Conservation (phyloP, 805 yeast genomes). For the Kodamaea nitidulidarum region DNA sequence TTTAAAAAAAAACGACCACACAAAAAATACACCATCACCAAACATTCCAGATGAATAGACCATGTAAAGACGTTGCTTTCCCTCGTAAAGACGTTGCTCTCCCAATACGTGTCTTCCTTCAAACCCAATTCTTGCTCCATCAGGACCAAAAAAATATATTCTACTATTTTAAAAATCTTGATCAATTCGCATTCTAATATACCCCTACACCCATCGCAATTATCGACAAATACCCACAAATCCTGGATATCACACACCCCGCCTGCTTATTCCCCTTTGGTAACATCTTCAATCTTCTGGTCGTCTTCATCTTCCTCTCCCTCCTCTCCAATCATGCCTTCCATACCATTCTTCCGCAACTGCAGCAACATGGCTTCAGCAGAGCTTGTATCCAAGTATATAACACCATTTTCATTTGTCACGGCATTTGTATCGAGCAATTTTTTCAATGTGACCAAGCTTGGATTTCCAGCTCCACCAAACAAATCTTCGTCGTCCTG, state of each 20-base stretch:
- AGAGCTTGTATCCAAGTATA: slow-evolving; percentile 59
- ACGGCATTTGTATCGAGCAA: slow-evolving; percentile 37
- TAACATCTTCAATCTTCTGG: slow-evolving; percentile 31
- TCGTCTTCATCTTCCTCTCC: slow-evolving; percentile 29
- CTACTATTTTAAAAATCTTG: too few species aligned
- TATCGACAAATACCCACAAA: too few species aligned
- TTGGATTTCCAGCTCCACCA: slow-evolving; percentile 12
- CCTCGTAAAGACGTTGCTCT: too few species aligned
- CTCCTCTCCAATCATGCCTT: slow-evolving; percentile 23
- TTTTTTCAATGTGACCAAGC: slow-evolving; percentile 10
- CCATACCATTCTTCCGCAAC: slow-evolving; percentile 26
- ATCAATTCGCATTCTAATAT: slow-evolving; percentile 5
- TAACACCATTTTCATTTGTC: slow-evolving; percentile 59
- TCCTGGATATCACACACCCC: too few species aligned
- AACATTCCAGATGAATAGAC: too few species aligned
- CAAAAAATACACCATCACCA: neutral
- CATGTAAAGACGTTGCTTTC: too few species aligned
- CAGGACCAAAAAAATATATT: too few species aligned
- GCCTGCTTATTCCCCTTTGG: slow-evolving; percentile 22
- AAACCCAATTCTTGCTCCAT: too few species aligned
- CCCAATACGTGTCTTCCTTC: too few species aligned
- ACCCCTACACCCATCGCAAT: neutral
- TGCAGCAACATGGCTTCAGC: slow-evolving; percentile 61
- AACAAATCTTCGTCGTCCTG: slow-evolving; percentile 11
- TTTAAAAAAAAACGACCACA: neutral